Evolutionary conservation across 257 asterid genomes (phyloP).

Genomic region (Gynochthodes officinalis): DNA sequence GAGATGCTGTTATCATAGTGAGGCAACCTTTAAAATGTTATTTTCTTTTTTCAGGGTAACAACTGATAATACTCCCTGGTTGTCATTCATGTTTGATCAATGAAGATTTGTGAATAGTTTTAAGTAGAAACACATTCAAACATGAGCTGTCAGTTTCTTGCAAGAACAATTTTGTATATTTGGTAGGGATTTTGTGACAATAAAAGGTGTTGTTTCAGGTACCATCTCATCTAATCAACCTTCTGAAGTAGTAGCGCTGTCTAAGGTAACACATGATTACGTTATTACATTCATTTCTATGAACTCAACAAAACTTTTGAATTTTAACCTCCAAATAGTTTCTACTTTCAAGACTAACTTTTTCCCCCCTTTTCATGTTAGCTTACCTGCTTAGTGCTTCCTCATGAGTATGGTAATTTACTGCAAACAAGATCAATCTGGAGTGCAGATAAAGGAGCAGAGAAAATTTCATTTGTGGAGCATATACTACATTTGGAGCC

Average conservation of each 20-base stretch:
- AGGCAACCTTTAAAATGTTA: background rate
- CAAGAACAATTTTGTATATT: background rate
- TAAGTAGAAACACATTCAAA: background rate
- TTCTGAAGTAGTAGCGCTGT: conserved; percentile 73
- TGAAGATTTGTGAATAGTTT: background rate
- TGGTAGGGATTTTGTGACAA: background rate
- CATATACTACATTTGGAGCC: conserved; percentile 77
- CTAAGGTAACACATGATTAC: conserved; percentile 51
- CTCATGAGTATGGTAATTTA: conserved; percentile 55
- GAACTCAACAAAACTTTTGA: background rate
- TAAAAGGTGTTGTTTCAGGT: conserved; percentile 52
- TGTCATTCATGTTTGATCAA: background rate
- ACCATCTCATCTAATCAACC: conserved; percentile 49
- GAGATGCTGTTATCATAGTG: conserved; percentile 28
- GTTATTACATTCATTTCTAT: background rate
- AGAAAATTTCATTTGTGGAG: conserved; percentile 71
- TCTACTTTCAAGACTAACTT: background rate
- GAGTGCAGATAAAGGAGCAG: conserved; percentile 66
- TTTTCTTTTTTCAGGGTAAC: background rate
- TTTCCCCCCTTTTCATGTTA: conserved; percentile 34
- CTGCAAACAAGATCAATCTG: conserved; percentile 78
- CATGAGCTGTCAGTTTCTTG: background rate
- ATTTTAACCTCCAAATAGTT: conserved; percentile 8
- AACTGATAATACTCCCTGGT: background rate
- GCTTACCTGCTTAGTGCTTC: conserved; percentile 90